phyloP scores from a whole-genome alignment of 257 asterid genomes.

The Solanum sparsipilum region DNA sequence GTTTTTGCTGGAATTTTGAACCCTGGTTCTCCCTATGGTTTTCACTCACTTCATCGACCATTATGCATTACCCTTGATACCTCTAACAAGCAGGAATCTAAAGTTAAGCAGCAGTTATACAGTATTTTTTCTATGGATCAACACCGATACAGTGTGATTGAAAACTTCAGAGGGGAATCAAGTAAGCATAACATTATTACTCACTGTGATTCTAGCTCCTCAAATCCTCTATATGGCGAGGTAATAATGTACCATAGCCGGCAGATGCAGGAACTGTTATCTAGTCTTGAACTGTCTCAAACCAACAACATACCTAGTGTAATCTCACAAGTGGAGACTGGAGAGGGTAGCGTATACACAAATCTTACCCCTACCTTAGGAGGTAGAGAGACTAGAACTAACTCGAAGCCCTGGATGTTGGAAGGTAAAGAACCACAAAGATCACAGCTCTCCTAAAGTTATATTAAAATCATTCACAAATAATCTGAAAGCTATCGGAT shows the following conservation, averaged over 20 bases:
- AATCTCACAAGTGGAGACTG: neutral
- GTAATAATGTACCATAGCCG: neutral
- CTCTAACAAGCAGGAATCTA: neutral
- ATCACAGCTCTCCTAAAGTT: neutral
- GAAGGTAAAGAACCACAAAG: neutral
- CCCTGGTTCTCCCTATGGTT: neutral
- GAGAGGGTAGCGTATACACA: neutral
- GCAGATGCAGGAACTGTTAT: neutral
- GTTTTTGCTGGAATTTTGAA: neutral
- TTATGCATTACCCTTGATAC: neutral
- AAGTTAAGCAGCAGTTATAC: neutral
- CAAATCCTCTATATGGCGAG: neutral
- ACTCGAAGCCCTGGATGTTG: neutral
- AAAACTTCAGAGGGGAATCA: neutral
- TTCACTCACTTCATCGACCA: neutral
- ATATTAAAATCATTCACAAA: neutral
- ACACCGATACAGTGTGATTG: neutral
- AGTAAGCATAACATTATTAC: neutral
- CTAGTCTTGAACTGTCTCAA: neutral
- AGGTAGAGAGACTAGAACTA: neutral
- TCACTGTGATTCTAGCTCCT: neutral
- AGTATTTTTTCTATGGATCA: neutral
- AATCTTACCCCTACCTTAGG: neutral
- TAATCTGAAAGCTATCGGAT: neutral
- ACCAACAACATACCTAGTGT: neutral